Conservation (phyloP, 1,284 basidiomycete genomes). For the Rhodotorula glutinis region DNA sequence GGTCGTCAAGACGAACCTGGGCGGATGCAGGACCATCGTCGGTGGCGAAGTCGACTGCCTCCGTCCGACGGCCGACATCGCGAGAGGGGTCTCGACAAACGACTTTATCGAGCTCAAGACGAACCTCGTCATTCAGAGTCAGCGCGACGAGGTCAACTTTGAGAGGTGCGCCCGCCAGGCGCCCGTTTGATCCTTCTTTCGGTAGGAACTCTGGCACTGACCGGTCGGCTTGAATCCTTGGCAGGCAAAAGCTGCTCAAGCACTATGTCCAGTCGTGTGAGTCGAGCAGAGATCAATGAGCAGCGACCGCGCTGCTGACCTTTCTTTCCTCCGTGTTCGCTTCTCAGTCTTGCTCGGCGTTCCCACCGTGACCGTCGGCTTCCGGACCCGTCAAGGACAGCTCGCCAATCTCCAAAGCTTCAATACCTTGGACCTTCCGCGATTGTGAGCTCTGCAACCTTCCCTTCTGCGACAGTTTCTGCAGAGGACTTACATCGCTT, state of each 20-base stretch:
- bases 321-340: background rate
- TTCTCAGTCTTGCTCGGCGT: conserved; percentile 41
- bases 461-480: conserved; percentile 60
- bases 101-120: conserved; percentile 88
- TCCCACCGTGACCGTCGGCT: conserved; percentile 85
- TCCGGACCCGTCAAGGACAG: conserved; percentile 70
- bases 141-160: conserved; percentile 69
- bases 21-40: conserved; percentile 72
- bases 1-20: conserved; percentile 84
- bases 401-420: conserved; percentile 45
- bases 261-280: conserved; percentile 94
- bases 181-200: background rate
- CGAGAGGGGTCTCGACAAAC: conserved; percentile 29
- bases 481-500: too few relatives aligned
- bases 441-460: conserved; percentile 44
- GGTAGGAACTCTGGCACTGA: too few relatives aligned
- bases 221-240: too few relatives aligned
- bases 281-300: conserved; percentile 43
- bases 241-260: conserved; percentile 73
- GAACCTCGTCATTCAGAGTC: conserved; percentile 69
- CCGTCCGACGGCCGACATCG: conserved; percentile 13
- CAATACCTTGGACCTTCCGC: conserved; percentile 48
- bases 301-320: background rate
- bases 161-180: conserved; percentile 72
- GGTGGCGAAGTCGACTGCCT: conserved; percentile 92